Base-by-base conservation (phyloP, 495 filamentous ascomycete genomes). In the Pseudevernia furfuracea region DNA sequence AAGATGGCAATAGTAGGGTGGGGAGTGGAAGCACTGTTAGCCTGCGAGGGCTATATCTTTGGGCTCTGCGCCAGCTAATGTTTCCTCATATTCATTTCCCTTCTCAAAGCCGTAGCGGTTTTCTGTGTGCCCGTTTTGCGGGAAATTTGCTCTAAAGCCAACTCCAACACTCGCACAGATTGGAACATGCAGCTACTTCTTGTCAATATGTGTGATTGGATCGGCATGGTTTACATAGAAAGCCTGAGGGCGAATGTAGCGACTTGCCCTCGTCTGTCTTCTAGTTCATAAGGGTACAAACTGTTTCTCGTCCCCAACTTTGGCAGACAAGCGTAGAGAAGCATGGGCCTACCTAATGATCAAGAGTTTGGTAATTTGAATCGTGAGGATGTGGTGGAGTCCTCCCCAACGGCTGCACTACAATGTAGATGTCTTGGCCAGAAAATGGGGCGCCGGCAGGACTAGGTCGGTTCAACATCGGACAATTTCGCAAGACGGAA, bases 401-500 rank as follows among this genome's bases (percentile, higher is more conserved):
- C 25, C 44, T 11, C 23, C 2, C 9, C 7, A 25, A 49, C 25
- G 11, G 11, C 23, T 25, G 46, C n/a, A 12, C 10, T 53, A 32
- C 14, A n/a, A 55, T 21, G 30, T 8, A n/a, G 6, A 21, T 32
- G n/a, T 32, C 5, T 7, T 34, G 0, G 28, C 23, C 15, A 7
- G 23, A 30, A 30, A 30, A 32, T 2, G 28, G n/a, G 44, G 3
- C 43, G n/a, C 43, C 25, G n/a, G 30, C 34, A 32, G 10, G 57
- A 59, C 39, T 25, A 59, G 25, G 36, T 10, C 17, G 57, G 36
- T 9, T 14, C 4, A n/a, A 67, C 15, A 55, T 64, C 49, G 17
- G 65, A 69, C 5, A 67, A 17, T 6, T 21, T 55, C 14, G 61
- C 65, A 39, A 69, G 60, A 43, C 68, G 65, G 23, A 19, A 53